Percentiles rank a stretch among this genome's conserved stretches.
Conservation (phyloP, 202 grass and related monocot species). For the Saccharum hybrid region DNA sequence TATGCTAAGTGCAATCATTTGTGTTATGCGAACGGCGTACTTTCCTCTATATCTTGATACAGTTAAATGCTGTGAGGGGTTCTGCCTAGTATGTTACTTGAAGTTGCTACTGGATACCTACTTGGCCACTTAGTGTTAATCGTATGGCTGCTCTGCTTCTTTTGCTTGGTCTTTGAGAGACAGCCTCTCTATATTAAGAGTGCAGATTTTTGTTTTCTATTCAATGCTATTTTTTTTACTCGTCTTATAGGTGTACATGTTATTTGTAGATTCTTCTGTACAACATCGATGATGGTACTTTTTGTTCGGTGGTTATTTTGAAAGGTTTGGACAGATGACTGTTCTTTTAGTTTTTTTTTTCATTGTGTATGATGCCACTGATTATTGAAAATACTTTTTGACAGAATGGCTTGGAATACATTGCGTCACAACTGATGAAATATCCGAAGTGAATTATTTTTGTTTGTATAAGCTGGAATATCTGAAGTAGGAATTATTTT, state of each 20-base stretch:
- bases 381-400: slow-evolving; percentile 47
- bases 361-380: slow-evolving; percentile 21
- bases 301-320: slow-evolving; percentile 25
- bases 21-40: background rate
- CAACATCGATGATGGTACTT: slow-evolving; percentile 21
- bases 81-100: slow-evolving; percentile 18
- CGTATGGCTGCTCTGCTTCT: background rate
- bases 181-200: background rate
- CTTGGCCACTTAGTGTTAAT: background rate
- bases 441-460: slow-evolving; percentile 13
- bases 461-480: background rate
- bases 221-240: background rate
- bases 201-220: slow-evolving; percentile 1
- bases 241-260: slow-evolving; percentile 21
- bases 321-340: slow-evolving; percentile 38
- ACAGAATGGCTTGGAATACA: slow-evolving; percentile 44
- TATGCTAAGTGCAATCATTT: slow-evolving; percentile 30
- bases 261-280: slow-evolving; percentile 43
- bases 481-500: slow-evolving; percentile 2
- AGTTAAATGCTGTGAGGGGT: slow-evolving; percentile 11
- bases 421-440: slow-evolving; percentile 9
- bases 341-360: slow-evolving; percentile 25
- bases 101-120: slow-evolving; percentile 13
- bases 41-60: slow-evolving; percentile 35
- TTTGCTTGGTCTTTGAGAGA: background rate